Base-by-base conservation (phyloP, 1,284 basidiomycete genomes). In the Trametes pubescens region DNA sequence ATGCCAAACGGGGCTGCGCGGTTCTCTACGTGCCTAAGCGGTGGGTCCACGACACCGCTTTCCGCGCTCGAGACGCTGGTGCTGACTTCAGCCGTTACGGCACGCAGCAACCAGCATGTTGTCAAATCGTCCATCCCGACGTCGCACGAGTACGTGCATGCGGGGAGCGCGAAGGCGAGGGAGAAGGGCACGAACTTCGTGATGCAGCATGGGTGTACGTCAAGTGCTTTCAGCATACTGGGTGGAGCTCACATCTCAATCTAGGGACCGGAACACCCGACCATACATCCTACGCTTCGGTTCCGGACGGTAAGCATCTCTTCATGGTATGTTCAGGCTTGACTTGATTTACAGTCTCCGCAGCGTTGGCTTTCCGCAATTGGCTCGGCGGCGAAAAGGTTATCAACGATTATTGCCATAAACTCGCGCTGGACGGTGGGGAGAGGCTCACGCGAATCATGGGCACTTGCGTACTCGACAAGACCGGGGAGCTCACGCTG, bases 361-460 rank as follows among this genome's bases (percentile, higher is more conserved):
- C 66, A 86, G 94, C 94, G 0, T 74, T 96, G 10, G 84, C 90
- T 46, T 96, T 95, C 79, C 84, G 95, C 34, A 73, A 86, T 55
- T 90, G 87, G 84, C 80, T 96, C 22, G 95, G 95, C 1, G 95
- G 95, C 1, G 95, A 97, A 77, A 79, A 84, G n/a, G 84, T 84
- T 61, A 95, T 96, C 66, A 89, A 90, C 72, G 81, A 78, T 6
- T 94, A 96, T 76, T 93, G 88, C 70, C 90, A 90, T 71, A 74
- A 82, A 6, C 83, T 96, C 26, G 95, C 95, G 0, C 69, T 91
- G 1, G 78, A 83, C 58, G 95, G 94, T 18, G 94, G 92, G 0
- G 82, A 84, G 64, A 78, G 79, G 14, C 80, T 95, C 3, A 86
- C 87, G 0, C 82, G 88, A 65, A 75, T 89, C 1, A 77, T 94